Conservation (phyloP, 306 rosid species). For the Malus sieversii region DNA sequence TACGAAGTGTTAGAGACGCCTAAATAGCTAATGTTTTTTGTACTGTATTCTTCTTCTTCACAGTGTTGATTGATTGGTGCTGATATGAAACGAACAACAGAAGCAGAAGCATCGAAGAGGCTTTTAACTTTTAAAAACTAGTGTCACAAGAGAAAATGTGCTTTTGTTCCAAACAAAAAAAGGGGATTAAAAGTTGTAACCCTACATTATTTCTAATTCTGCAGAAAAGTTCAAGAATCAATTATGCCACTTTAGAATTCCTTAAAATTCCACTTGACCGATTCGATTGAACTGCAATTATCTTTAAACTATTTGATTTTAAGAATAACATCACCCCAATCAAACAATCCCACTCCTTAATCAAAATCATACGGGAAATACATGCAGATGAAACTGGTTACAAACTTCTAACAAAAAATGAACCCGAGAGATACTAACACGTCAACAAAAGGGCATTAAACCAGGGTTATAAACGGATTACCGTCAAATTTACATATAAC, state of each 20-base stretch:
- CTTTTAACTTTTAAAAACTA: background rate
- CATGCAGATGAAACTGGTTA: background rate
- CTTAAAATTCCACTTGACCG: constrained; percentile 18
- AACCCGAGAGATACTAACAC: background rate
- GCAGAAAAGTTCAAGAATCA: constrained; percentile 9
- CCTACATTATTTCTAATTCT: constrained; percentile 2
- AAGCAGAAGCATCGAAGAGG: background rate
- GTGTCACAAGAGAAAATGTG: background rate
- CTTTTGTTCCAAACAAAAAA: background rate
- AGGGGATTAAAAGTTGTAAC: background rate
- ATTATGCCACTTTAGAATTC: constrained; percentile 6
- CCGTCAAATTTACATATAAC: background rate
- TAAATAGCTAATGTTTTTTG: background rate
- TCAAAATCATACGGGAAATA: background rate
- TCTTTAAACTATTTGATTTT: background rate
- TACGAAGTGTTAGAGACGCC: background rate
- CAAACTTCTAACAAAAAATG: background rate
- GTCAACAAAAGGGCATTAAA: background rate
- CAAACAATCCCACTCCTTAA: background rate
- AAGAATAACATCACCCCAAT: background rate
- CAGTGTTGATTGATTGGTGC: background rate
- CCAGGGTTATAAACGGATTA: background rate
- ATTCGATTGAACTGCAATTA: background rate
- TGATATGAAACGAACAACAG: background rate
- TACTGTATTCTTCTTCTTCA: background rate